Evolutionary conservation across 805 yeast species (phyloP).

Genomic region (Saccharomycopsis olivae): DNA sequence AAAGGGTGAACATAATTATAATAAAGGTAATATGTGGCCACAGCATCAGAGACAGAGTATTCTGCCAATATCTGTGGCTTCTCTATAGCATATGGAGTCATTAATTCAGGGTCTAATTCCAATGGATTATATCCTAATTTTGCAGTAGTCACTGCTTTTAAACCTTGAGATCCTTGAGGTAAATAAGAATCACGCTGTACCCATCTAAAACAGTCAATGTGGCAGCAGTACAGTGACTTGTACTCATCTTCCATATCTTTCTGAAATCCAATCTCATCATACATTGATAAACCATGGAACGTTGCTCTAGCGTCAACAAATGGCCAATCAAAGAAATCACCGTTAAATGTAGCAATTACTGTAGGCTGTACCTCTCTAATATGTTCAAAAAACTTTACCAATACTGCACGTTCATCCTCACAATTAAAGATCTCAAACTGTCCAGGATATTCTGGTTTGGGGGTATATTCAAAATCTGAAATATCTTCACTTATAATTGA

Average conservation of each 20-base stretch:
- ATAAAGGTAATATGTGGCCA: conserved; percentile 91
- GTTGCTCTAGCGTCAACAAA: conserved; percentile 84
- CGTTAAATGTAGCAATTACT: conserved; percentile 95
- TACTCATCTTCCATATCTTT: conserved; percentile 85
- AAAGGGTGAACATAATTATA: conserved; percentile 97
- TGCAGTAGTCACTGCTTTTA: conserved; percentile 93
- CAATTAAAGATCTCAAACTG: conserved; percentile 84
- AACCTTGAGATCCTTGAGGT: conserved; percentile 98
- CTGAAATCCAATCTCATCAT: conserved; percentile 88
- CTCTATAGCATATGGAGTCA: conserved; percentile 96
- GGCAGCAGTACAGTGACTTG: conserved; percentile 84
- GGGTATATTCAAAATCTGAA: conserved; percentile 95
- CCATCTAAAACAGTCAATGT: conserved; percentile 98
- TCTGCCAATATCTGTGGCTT: conserved; percentile 89
- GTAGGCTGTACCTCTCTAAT: conserved; percentile 83
- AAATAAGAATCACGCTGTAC: conserved; percentile 94
- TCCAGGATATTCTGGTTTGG: conserved; percentile 93
- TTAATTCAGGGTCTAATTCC: conserved; percentile 92
- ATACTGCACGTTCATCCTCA: conserved; percentile 63
- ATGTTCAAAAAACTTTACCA: conserved; percentile 79
- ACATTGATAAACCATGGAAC: conserved; percentile 79
- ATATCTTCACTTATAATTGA: conserved; percentile 92
- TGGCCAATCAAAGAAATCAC: conserved; percentile 99
- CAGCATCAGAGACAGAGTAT: conserved; percentile 98
- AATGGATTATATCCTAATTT: conserved; percentile 94